Evolutionary conservation across 2,329 filamentous ascomycete species (phyloP).

Genomic region (Apiospora koreana): DNA sequence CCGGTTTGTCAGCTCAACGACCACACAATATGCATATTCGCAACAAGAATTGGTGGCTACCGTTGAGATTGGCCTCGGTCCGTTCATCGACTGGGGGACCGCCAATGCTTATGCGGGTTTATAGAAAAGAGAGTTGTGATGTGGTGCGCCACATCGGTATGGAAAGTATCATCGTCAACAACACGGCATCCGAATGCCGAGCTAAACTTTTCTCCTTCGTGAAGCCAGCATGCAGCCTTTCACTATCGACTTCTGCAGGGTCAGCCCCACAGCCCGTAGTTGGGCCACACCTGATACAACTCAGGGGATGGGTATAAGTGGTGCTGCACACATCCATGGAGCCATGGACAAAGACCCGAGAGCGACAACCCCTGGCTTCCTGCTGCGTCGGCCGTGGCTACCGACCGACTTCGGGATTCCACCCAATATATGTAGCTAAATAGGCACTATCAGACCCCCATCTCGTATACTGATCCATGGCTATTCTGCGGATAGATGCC

Average conservation of each 20-base stretch:
- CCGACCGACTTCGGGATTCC: not conserved
- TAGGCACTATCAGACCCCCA: not conserved
- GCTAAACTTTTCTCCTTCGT: not conserved
- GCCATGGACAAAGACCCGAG: not conserved
- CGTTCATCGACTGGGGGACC: not conserved
- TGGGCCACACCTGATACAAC: not conserved
- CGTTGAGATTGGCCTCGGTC: not conserved
- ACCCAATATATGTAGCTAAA: not conserved
- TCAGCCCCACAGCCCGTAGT: not conserved
- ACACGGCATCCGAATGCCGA: not conserved
- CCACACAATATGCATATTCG: not conserved
- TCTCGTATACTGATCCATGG: not conserved
- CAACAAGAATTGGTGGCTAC: not conserved
- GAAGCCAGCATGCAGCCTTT: not conserved
- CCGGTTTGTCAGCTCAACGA: not conserved
- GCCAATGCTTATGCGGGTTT: not conserved
- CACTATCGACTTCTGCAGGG: not conserved
- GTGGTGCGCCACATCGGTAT: not conserved
- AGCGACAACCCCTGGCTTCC: not conserved
- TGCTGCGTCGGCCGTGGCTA: not conserved
- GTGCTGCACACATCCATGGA: not conserved
- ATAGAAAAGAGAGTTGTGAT: not conserved
- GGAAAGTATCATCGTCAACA: not conserved
- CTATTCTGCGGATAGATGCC: not conserved
- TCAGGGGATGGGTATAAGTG: not conserved